A percentile compares a stretch with the other conserved stretches of the same genome.
Conservation (phyloP, 2,329 filamentous ascomycete genomes). For the Didymellaceae sp. region DNA sequence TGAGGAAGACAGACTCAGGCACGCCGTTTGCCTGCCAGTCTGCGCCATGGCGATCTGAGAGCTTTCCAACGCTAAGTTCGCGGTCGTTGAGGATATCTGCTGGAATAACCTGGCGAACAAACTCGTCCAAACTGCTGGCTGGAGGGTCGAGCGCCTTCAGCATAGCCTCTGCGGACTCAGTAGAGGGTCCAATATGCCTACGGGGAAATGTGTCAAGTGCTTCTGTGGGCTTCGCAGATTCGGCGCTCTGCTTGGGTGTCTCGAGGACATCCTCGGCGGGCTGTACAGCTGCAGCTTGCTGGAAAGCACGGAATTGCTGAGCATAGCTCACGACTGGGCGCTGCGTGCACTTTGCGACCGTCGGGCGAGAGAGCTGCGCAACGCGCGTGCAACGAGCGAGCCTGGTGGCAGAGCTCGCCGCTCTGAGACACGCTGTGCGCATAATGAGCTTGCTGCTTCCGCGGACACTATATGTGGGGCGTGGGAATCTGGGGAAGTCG, state of each 20-base stretch:
- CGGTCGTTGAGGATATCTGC: conserved; percentile 75
- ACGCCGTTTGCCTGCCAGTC: conserved; percentile 45
- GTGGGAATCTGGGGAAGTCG: conserved; percentile 10
- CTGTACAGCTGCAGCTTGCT: conserved; percentile 27
- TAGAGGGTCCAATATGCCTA: conserved; percentile 85
- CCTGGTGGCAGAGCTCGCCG: conserved; percentile 39
- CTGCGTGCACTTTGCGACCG: conserved; percentile 24
- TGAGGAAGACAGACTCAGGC: conserved; percentile 67
- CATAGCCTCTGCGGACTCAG: conserved; percentile 75
- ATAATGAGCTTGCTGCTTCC: conserved; percentile 26
- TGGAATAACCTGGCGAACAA: conserved; percentile 84
- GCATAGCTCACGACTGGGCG: conserved; percentile 24
- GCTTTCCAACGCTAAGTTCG: conserved; percentile 61
- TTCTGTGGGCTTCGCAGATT: conserved; percentile 43
- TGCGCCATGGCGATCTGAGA: conserved; percentile 51
- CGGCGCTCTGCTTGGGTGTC: conserved; percentile 28
- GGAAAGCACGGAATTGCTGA: conserved; percentile 31
- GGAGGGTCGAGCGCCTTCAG: conserved; percentile 79
- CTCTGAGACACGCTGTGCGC: conserved; percentile 42
- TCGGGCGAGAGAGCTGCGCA: conserved; percentile 30
- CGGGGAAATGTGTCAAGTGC: conserved; percentile 72
- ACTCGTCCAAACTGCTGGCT: conserved; percentile 75
- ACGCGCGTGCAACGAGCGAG: conserved; percentile 31
- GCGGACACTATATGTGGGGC: conserved; percentile 13
- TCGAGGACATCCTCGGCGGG: conserved; percentile 41